A percentile compares a stretch with the other conserved stretches of the same genome.
phyloP scores from a whole-genome alignment of 495 filamentous ascomycete genomes.

The Neurospora sublineolata region DNA sequence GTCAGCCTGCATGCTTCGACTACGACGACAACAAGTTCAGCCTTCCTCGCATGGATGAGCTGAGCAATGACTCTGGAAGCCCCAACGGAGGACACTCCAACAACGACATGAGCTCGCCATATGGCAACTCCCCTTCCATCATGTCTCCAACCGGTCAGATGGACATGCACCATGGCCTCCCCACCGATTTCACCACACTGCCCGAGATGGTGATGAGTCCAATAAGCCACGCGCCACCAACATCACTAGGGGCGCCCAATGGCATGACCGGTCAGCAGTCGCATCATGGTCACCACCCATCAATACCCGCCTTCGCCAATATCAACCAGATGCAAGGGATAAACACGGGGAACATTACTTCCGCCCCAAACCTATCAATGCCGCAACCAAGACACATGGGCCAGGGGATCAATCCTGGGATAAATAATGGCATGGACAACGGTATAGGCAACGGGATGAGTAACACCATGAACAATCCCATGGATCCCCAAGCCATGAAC shows the following conservation, averaged over 20 bases:
- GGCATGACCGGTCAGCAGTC: conserved; percentile 25
- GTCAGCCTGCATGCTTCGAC: conserved; percentile 25
- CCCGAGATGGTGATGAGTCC: conserved; percentile 39
- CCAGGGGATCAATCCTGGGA: conserved; percentile 20
- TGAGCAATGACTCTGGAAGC: conserved; percentile 27
- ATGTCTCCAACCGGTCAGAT: conserved; percentile 29
- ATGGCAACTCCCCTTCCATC: conserved; percentile 31
- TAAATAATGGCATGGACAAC: conserved; percentile 17
- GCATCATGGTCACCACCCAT: conserved; percentile 19
- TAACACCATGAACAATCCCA: conserved; percentile 1
- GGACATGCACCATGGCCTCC: conserved; percentile 23
- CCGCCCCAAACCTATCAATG: conserved; percentile 17
- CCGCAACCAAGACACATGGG: conserved; percentile 21
- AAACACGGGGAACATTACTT: conserved; percentile 18
- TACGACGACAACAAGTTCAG: conserved; percentile 25
- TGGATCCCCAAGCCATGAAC: conserved; percentile 18
- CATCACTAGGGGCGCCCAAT: conserved; percentile 18
- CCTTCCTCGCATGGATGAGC: conserved; percentile 30
- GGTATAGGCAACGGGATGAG: conserved; percentile 10
- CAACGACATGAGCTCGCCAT: conserved; percentile 36
- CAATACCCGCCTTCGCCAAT: conserved; percentile 21
- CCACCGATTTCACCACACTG: conserved; percentile 29
- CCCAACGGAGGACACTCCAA: conserved; percentile 20
- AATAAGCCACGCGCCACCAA: conserved; percentile 25
- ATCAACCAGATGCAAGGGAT: conserved; percentile 27